Percentiles rank a stretch among this genome's conserved stretches.
Conservation (phyloP, 1,139 yeast species). For the Hyphopichia buzzinii region DNA sequence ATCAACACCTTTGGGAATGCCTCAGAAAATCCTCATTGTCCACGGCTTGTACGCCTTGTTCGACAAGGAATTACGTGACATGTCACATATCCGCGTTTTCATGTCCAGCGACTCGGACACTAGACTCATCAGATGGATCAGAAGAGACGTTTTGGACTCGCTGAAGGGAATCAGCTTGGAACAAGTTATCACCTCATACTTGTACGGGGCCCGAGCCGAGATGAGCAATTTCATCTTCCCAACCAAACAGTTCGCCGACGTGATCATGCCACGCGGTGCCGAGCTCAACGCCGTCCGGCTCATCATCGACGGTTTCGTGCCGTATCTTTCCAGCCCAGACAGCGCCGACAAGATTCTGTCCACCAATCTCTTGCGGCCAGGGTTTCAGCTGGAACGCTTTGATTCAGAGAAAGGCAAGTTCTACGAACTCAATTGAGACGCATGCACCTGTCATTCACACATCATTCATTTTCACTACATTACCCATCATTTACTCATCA, state of each 20-base stretch:
- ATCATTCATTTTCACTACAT: too few relatives aligned
- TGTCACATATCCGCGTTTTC: conserved; percentile 68
- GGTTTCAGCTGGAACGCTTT: conserved; percentile 38
- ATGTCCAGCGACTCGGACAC: conserved; percentile 88
- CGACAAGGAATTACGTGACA: conserved; percentile 54
- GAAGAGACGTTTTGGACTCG: conserved; percentile 37
- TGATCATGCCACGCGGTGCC: conserved; percentile 75
- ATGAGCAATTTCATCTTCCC: conserved; percentile 72
- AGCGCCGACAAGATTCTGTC: conserved; percentile 13
- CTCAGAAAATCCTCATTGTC: conserved; percentile 50
- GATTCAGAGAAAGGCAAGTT: conserved; percentile 50
- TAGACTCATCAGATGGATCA: conserved; percentile 72
- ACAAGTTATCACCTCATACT: conserved; percentile 54
- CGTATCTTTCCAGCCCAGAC: conserved; percentile 23
- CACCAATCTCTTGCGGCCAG: conserved; percentile 23
- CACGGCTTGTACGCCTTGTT: conserved; percentile 83
- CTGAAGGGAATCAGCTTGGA: conserved; percentile 37
- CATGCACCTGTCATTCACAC: too few relatives aligned
- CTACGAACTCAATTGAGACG: conserved; percentile 47
- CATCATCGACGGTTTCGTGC: conserved; percentile 70
- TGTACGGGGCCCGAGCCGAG: conserved; percentile 70
- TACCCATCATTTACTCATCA: too few relatives aligned
- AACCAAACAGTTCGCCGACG: conserved; percentile 78
- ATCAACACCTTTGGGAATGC: conserved; percentile 8
- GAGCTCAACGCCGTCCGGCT: conserved; percentile 61